Conservation (phyloP, 441 rosid species). For the Populus hybrid region DNA sequence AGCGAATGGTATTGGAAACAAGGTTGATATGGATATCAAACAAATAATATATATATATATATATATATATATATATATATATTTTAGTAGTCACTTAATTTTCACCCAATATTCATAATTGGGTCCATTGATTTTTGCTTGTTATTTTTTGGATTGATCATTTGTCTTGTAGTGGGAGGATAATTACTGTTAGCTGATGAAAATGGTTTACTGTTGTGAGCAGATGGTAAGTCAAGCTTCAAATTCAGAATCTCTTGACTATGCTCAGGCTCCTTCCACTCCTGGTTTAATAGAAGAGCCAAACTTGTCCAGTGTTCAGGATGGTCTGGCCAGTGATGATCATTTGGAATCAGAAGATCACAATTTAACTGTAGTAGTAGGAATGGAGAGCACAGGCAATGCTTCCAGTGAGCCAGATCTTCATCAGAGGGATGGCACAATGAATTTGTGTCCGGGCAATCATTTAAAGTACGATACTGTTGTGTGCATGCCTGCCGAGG, state of each 20-base stretch:
- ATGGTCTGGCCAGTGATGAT: conserved; percentile 62
- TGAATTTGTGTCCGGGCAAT: conserved; percentile 31
- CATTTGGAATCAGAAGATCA: conserved; percentile 62
- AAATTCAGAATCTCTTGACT: conserved; percentile 52
- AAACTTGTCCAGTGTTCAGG: conserved; percentile 59
- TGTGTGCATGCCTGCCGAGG: conserved; percentile 31
- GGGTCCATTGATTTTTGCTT: conserved; percentile 5
- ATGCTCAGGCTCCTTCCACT: conserved; percentile 87
- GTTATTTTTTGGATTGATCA: conserved; percentile 5
- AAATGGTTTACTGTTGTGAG: conserved; percentile 25
- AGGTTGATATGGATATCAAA: conserved; percentile 42
- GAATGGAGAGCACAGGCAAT: conserved; percentile 35
- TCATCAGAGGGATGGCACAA: conserved; percentile 25
- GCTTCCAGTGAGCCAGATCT: conserved; percentile 30
- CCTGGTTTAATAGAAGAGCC: conserved; percentile 82
- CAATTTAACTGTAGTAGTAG: conserved; percentile 29
- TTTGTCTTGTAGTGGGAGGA: neutral
- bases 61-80: neutral
- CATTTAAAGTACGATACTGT: conserved; percentile 25
- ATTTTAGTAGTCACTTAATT: conserved; percentile 4
- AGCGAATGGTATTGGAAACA: conserved; percentile 45
- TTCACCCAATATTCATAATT: neutral
- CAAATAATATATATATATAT: neutral
- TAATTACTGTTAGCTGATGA: conserved; percentile 6
- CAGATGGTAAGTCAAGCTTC: conserved; percentile 50